phyloP scores from a whole-genome alignment of 192 early-diverging fungal species.

The Powellomyces hirtus region DNA sequence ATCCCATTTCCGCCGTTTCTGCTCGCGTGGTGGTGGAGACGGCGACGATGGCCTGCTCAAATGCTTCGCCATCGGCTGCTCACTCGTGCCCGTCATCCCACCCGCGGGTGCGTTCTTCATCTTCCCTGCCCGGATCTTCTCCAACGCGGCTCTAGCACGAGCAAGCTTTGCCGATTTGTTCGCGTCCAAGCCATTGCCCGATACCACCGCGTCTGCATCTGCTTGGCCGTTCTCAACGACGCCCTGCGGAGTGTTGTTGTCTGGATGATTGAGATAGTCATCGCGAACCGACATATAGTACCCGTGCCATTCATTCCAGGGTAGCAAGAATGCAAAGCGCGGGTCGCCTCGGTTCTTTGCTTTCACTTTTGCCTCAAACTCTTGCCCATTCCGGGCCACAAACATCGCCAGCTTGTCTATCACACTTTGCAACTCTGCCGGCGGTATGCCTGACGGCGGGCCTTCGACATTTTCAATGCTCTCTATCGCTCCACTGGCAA shows the following conservation, averaged over 20 bases:
- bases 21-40: too few species aligned
- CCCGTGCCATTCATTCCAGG: slow-evolving; percentile 47
- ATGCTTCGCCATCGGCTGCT: too few species aligned
- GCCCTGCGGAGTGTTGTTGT: not conserved
- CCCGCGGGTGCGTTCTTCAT: too few species aligned
- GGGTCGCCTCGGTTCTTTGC: slow-evolving; percentile 42
- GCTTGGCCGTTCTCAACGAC: not conserved
- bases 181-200: not conserved
- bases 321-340: slow-evolving; percentile 48
- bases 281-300: slow-evolving; percentile 30
- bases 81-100: too few species aligned
- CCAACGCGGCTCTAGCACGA: slow-evolving; percentile 1
- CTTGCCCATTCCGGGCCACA: slow-evolving; percentile 40
- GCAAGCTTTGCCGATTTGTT: not conserved
- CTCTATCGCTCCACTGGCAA: not conserved
- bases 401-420: slow-evolving; percentile 45
- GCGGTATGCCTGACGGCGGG: not conserved
- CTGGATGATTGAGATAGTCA: not conserved
- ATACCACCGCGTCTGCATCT: too few species aligned
- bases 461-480: not conserved
- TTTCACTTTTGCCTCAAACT: slow-evolving; percentile 43
- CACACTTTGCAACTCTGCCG: not conserved
- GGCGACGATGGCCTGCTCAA: too few species aligned
- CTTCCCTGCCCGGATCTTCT: slow-evolving; percentile 6
- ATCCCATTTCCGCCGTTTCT: too few species aligned